Percentiles rank a stretch among this genome's conserved stretches.
Conservation (phyloP, 306 rosid genomes). For the Psophocarpus tetragonolobus region DNA sequence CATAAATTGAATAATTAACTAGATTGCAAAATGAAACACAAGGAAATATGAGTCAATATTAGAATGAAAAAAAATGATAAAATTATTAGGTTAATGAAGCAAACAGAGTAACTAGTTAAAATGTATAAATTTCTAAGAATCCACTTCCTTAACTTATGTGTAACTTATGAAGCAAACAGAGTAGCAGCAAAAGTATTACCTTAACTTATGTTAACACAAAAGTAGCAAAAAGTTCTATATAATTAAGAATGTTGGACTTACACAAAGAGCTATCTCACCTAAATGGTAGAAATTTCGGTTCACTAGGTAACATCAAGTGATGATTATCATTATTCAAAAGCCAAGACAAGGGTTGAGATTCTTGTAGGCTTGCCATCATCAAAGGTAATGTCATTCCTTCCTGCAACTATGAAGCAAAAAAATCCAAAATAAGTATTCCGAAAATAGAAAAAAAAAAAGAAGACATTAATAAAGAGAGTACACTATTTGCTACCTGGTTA, state of each 20-base stretch:
- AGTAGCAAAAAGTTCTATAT: not conserved
- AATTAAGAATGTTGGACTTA: not conserved
- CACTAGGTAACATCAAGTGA: conserved; percentile 48
- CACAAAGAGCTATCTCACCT: conserved; percentile 48
- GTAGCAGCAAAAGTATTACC: too few relatives aligned
- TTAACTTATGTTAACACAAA: not conserved
- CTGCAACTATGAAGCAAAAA: conserved; percentile 48
- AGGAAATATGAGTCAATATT: not conserved
- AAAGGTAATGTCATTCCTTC: conserved; percentile 59
- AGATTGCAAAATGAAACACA: conserved; percentile 8
- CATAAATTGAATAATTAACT: conserved; percentile 12
- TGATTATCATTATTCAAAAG: conserved; percentile 52
- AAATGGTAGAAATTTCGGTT: conserved; percentile 52
- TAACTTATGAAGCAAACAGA: too few relatives aligned
- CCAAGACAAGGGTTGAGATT: conserved; percentile 68
- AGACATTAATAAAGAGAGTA: not conserved
- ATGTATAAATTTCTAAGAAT: not conserved
- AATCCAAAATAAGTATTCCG: conserved; percentile 20
- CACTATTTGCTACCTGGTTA: conserved; percentile 51
- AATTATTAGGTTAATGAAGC: not conserved
- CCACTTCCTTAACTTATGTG: not conserved
- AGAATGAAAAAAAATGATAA: conserved; percentile 11
- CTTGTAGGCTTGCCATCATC: conserved; percentile 62
- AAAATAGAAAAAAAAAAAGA: not conserved
- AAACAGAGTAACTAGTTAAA: not conserved